These are phyloP conservation scores for Hypoxylon sp. DNA, from an alignment of 2,329 filamentous ascomycete genomes.

Conservation along the genomic window DNA sequence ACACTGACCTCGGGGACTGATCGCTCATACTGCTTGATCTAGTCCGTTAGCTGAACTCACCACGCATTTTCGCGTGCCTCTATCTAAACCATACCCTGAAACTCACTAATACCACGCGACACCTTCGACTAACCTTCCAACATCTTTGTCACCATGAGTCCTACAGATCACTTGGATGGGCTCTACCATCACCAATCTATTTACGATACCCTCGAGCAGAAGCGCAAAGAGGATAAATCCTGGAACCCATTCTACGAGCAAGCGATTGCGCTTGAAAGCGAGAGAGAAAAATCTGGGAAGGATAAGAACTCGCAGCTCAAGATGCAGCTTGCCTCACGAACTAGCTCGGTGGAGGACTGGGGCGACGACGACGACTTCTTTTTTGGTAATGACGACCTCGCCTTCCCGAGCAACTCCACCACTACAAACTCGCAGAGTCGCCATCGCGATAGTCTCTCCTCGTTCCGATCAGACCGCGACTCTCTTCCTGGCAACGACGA, in stretches of 20 bases:
- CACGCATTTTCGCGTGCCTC: background rate
- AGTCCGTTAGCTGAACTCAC: background rate
- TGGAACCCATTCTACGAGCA: background rate
- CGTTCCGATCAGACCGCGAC: conserved; percentile 84
- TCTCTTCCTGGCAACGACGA: conserved; percentile 84
- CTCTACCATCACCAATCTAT: background rate
- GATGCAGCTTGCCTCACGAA: conserved; percentile 56
- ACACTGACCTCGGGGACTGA: conserved; percentile 30
- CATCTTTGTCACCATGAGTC: conserved; percentile 1
- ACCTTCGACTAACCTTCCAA: conserved; percentile 3
- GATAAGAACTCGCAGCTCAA: background rate
- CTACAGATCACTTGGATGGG: background rate
- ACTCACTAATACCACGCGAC: conserved; percentile 3
- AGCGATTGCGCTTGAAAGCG: background rate
- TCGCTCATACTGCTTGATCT: conserved; percentile 2
- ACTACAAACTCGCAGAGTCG: conserved; percentile 60
- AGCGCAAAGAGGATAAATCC: background rate
- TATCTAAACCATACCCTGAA: background rate
- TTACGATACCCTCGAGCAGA: background rate
- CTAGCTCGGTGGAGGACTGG: conserved; percentile 74
- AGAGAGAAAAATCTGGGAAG: background rate
- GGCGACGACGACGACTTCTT: conserved; percentile 78
- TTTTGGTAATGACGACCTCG: conserved; percentile 75
- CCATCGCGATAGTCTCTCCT: conserved; percentile 82
- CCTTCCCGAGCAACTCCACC: conserved; percentile 65